phyloP scores from a whole-genome alignment of 805 yeast genomes.

The Lipomyces sp. region DNA sequence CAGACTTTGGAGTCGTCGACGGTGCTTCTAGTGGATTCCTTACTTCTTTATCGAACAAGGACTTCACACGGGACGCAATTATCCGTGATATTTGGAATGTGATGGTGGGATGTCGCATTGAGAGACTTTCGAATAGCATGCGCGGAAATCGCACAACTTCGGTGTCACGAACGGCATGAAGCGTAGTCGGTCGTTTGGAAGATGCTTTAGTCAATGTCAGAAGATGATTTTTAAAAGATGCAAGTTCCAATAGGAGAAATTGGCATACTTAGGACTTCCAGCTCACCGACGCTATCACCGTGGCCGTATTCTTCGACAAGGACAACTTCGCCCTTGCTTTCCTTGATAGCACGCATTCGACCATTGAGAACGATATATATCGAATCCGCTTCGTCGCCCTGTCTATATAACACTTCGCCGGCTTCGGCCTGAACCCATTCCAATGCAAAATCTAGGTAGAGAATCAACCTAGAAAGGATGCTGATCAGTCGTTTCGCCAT shows the following conservation, averaged over 20 bases:
- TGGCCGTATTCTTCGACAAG: constrained; percentile 82
- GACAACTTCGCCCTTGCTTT: constrained; percentile 32
- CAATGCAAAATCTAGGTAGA: constrained; percentile 83
- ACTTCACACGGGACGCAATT: constrained; percentile 64
- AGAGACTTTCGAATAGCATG: constrained; percentile 81
- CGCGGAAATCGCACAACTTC: constrained; percentile 94
- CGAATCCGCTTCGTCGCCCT: constrained; percentile 88
- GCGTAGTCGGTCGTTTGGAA: constrained; percentile 65
- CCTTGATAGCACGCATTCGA: constrained; percentile 67
- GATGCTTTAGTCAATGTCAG: constrained; percentile 41
- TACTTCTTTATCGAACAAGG: constrained; percentile 37
- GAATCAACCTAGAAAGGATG: constrained; percentile 67
- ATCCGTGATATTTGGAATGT: constrained; percentile 88
- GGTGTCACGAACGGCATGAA: constrained; percentile 88
- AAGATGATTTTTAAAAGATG: neutral
- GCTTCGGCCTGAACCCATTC: constrained; percentile 96
- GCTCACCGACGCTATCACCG: constrained; percentile 93
- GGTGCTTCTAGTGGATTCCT: neutral
- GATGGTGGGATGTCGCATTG: constrained; percentile 82
- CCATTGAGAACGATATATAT: constrained; percentile 90
- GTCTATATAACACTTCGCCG: constrained; percentile 76
- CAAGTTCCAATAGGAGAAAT: neutral
- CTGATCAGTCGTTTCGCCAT: constrained; percentile 74
- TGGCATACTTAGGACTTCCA: constrained; percentile 78
- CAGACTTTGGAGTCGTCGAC: constrained; percentile 20